Percentiles rank a stretch among this genome's conserved stretches.
These are phyloP conservation scores for Xanthoconium stramineum DNA, from an alignment of 768 basidiomycete species.

Conservation along the genomic window DNA sequence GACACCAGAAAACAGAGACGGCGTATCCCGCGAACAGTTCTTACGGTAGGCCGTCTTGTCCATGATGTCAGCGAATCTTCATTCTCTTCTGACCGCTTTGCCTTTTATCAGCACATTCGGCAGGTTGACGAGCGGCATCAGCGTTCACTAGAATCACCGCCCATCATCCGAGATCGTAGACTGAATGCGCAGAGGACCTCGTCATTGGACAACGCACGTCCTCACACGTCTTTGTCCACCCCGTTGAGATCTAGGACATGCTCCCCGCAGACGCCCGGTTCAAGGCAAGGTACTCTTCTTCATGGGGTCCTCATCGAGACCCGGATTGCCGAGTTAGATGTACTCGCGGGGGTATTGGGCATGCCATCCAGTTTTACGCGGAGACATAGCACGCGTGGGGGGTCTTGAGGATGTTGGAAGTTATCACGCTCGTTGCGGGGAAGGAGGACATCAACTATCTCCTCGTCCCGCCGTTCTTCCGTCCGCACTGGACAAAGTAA, in stretches of 20 bases:
- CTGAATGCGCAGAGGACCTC: conserved; percentile 28
- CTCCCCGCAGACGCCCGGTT: conserved; percentile 34
- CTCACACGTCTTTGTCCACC: conserved; percentile 32
- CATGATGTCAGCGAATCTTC: not conserved
- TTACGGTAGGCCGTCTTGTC: conserved; percentile 19
- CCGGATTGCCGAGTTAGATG: conserved; percentile 18
- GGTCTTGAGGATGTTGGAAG: conserved; percentile 26
- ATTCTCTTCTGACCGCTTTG: not conserved
- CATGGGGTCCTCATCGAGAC: conserved; percentile 22
- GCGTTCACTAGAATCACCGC: conserved; percentile 42
- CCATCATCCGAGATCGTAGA: conserved; percentile 33
- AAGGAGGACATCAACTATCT: conserved; percentile 27
- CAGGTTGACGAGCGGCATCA: conserved; percentile 33
- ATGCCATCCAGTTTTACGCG: conserved; percentile 24
- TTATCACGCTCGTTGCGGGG: conserved; percentile 22
- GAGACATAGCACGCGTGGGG: conserved; percentile 22
- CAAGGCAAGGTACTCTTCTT: conserved; percentile 37
- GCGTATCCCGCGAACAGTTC: conserved; percentile 33
- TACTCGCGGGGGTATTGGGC: conserved; percentile 25
- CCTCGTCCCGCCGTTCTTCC: conserved; percentile 30
- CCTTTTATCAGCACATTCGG: conserved; percentile 29
- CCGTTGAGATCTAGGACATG: conserved; percentile 37
- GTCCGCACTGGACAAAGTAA: conserved; percentile 42
- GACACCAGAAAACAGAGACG: conserved; percentile 35
- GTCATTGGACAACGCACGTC: conserved; percentile 35